Base-by-base conservation (phyloP, 257 asterid species). In the Knoxia roxburghii region DNA sequence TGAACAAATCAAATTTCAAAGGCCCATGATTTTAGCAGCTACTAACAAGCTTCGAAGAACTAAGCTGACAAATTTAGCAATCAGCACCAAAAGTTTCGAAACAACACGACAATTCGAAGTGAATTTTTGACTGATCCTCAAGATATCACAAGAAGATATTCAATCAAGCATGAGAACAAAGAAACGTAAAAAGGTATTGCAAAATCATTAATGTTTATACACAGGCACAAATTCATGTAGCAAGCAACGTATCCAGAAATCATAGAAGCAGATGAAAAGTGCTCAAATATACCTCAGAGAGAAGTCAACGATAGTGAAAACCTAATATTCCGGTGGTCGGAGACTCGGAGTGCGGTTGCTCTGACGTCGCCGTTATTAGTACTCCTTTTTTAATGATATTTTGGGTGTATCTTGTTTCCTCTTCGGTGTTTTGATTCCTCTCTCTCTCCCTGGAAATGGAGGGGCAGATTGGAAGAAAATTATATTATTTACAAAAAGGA, bases 291-390 rank as follows among this genome's bases (percentile, higher is more conserved):
- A 54, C 74, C 74, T 61, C 29, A 40, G 15, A n/a, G 53, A 53
- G 57, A 8, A 61, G 73, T 68, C 73, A 73, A 68, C 69, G 67
- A 48, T 6, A 17, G 52, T 7, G 50, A 5, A n/a, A 14, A 33
- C 37, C 41, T 32, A 39, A 24, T 45, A 29, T 21, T 39, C 57
- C 71, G 58, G 78, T 43, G 53, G 71, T 43, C 29, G 70, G 6
- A 30, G 68, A 37, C 35, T 35, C 0, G 18, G 68, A 37, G 41
- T 26, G n/a, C n/a, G n/a, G n/a, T 24, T 39, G 15, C 6, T 17
- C 46, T 11, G 14, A 46, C 69, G 63, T 26, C 79, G 69, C 33
- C 75, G 79, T 40, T 20, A 2, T 64, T 48, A 43, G 7, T 24
- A 5, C 24, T 13, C 37, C 39, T 63, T 17, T 26, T 30, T 8